Evolutionary conservation across 2,329 filamentous ascomycete genomes (phyloP).

Genomic region (Juglanconis sp.): DNA sequence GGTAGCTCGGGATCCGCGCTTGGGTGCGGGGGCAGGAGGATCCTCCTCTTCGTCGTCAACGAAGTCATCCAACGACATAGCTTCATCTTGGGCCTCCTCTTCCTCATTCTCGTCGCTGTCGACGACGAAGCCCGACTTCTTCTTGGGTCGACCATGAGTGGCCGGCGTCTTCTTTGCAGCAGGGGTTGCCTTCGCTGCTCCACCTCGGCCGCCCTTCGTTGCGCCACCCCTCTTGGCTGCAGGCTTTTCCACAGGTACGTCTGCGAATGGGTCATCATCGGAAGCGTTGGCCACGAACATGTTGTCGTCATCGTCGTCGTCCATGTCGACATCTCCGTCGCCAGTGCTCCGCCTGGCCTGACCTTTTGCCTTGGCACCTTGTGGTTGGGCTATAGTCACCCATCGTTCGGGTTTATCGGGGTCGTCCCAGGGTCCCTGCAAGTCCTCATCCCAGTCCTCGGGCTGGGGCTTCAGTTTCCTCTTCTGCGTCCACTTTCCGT

Average conservation of each 20-base stretch:
- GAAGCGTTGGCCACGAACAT: slow-evolving; percentile 43
- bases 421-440: slow-evolving; percentile 83
- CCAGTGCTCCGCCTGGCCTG: slow-evolving; percentile 36
- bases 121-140: slow-evolving; percentile 34
- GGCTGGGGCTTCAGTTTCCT: slow-evolving; percentile 71
- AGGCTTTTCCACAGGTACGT: slow-evolving; percentile 17
- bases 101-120: slow-evolving; percentile 38
- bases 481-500: slow-evolving; percentile 42
- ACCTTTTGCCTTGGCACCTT: slow-evolving; percentile 24
- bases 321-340: slow-evolving; percentile 50
- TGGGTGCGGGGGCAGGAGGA: slow-evolving; percentile 34
- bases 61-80: slow-evolving; percentile 29
- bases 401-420: slow-evolving; percentile 57
- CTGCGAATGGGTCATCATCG: not conserved
- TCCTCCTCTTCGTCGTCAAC: slow-evolving; percentile 35
- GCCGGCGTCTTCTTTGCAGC: slow-evolving; percentile 43
- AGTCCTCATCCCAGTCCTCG: slow-evolving; percentile 80
- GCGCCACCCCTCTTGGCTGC: slow-evolving; percentile 28
- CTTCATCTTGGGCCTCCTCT: slow-evolving; percentile 2
- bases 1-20: slow-evolving; percentile 25
- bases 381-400: slow-evolving; percentile 6
- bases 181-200: slow-evolving; percentile 34
- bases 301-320: slow-evolving; percentile 47
- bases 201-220: slow-evolving; percentile 29
- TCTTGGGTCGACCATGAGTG: slow-evolving; percentile 40